These are phyloP conservation scores for Patellaria atrata DNA, from an alignment of 495 filamentous ascomycete genomes.

Conservation along the genomic window DNA sequence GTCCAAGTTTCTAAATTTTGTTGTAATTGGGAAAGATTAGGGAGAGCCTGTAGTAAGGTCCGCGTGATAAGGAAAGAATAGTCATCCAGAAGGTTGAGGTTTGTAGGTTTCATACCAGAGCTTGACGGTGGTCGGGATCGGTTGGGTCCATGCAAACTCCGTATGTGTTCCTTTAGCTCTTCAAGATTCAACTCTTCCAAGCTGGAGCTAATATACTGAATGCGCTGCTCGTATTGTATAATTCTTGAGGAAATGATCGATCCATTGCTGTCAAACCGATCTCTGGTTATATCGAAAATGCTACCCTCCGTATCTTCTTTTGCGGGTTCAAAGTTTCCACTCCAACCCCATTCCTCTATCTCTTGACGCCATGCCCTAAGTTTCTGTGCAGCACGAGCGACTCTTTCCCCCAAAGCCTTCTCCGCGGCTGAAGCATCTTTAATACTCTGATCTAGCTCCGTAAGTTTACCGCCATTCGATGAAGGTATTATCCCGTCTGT, in stretches of 20 bases:
- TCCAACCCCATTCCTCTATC: slow-evolving; percentile 64
- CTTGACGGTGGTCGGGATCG: slow-evolving; percentile 40
- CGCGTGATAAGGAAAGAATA: slow-evolving; percentile 81
- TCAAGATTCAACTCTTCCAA: slow-evolving; percentile 75
- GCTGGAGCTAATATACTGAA: slow-evolving; percentile 62
- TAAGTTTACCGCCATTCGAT: slow-evolving; percentile 13
- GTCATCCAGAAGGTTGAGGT: slow-evolving; percentile 53
- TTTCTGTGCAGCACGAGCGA: slow-evolving; percentile 58
- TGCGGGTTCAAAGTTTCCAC: slow-evolving; percentile 31
- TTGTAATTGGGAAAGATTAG: slow-evolving; percentile 59
- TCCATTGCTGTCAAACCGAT: background rate
- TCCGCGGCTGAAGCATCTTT: slow-evolving; percentile 22
- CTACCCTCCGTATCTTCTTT: slow-evolving; percentile 16
- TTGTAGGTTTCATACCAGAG: slow-evolving; percentile 37
- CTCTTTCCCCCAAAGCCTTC: slow-evolving; percentile 44
- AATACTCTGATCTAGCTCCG: slow-evolving; percentile 21
- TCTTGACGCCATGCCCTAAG: slow-evolving; percentile 67
- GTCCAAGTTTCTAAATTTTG: slow-evolving; percentile 60
- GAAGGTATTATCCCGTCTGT: slow-evolving; percentile 10
- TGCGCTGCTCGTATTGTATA: slow-evolving; percentile 50
- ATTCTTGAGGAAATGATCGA: slow-evolving; percentile 38
- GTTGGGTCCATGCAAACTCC: slow-evolving; percentile 56
- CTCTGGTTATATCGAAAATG: slow-evolving; percentile 11
- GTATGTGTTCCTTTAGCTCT: slow-evolving; percentile 77
- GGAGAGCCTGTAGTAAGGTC: slow-evolving; percentile 72